Conservation (phyloP, 805 yeast genomes). For the Metschnikowia amazonensis region DNA sequence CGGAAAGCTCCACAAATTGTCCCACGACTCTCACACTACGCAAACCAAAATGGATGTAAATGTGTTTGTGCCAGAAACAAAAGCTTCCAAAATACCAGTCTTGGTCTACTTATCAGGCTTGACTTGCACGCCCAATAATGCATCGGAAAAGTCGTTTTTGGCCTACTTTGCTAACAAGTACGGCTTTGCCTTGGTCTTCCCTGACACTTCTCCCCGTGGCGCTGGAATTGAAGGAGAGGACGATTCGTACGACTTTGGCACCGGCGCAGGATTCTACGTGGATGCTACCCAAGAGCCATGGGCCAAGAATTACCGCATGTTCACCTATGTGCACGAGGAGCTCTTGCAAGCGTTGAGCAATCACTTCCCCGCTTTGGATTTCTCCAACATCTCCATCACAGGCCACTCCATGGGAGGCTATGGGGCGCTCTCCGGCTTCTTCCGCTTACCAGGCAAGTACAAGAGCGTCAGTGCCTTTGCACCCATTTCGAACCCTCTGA, state of each 20-base stretch:
- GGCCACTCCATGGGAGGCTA: constrained; percentile 99
- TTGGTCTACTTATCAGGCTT: constrained; percentile 80
- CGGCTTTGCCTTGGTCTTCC: constrained; percentile 86
- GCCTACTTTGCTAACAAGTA: constrained; percentile 74
- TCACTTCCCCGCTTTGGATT: constrained; percentile 51
- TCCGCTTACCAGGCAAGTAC: constrained; percentile 69
- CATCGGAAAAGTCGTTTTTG: constrained; percentile 88
- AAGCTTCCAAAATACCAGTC: constrained; percentile 54
- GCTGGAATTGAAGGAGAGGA: constrained; percentile 72
- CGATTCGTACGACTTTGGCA: constrained; percentile 85
- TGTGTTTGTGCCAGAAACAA: constrained; percentile 65
- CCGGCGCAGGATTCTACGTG: constrained; percentile 93
- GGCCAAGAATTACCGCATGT: constrained; percentile 77
- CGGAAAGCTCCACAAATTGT: constrained; percentile 71
- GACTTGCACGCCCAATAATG: constrained; percentile 91
- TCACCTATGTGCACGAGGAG: constrained; percentile 74
- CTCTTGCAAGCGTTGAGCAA: constrained; percentile 51
- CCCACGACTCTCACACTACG: constrained; percentile 66
- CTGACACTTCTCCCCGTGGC: constrained; percentile 97
- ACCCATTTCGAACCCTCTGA: constrained; percentile 79
- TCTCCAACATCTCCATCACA: constrained; percentile 65
- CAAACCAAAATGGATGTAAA: constrained; percentile 79
- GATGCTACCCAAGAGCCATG: constrained; percentile 77
- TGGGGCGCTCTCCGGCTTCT: constrained; percentile 72
- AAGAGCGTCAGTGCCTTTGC: constrained; percentile 85